These are phyloP conservation scores for Halophytophthora polymorphica DNA, from an alignment of 352 stramenopile species.

Conservation along the genomic window DNA sequence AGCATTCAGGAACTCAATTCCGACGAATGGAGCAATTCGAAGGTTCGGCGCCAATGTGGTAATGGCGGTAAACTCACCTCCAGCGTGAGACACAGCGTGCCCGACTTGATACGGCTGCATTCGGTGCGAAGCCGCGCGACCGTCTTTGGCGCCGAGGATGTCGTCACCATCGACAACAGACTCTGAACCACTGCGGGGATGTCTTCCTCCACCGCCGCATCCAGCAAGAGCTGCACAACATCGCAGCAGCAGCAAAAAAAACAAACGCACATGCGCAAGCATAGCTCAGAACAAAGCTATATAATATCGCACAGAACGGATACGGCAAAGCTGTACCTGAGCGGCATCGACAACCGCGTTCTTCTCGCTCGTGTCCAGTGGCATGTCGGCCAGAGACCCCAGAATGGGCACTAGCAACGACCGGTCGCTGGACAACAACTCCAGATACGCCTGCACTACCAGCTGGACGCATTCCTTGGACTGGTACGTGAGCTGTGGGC, in stretches of 20 bases:
- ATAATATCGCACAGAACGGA: not conserved
- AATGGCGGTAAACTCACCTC: constrained; percentile 21
- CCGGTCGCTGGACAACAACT: constrained; percentile 71
- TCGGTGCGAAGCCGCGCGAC: constrained; percentile 52
- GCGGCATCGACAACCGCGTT: constrained; percentile 56
- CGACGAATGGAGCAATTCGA: not conserved
- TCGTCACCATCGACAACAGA: constrained; percentile 68
- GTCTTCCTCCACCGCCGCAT: constrained; percentile 74
- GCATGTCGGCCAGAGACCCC: constrained; percentile 72
- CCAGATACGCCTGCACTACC: constrained; percentile 68
- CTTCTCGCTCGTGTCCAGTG: constrained; percentile 59
- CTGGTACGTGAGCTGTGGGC: constrained; percentile 68
- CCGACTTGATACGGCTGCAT: constrained; percentile 53
- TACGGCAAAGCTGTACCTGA: constrained; percentile 33
- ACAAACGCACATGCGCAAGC: not conserved
- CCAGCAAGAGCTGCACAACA: constrained; percentile 47
- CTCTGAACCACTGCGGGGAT: constrained; percentile 76
- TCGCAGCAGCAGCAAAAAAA: not conserved
- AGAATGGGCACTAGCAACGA: constrained; percentile 78
- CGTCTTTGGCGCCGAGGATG: constrained; percentile 41
- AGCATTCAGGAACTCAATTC: not conserved
- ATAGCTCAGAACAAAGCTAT: not conserved
- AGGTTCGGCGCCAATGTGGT: not conserved
- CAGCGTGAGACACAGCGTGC: constrained; percentile 52
- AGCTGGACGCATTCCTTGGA: constrained; percentile 76